A percentile compares a stretch with the other conserved stretches of the same genome.
phyloP scores from a whole-genome alignment of 495 filamentous ascomycete species.

The Trichoderma reesei region DNA sequence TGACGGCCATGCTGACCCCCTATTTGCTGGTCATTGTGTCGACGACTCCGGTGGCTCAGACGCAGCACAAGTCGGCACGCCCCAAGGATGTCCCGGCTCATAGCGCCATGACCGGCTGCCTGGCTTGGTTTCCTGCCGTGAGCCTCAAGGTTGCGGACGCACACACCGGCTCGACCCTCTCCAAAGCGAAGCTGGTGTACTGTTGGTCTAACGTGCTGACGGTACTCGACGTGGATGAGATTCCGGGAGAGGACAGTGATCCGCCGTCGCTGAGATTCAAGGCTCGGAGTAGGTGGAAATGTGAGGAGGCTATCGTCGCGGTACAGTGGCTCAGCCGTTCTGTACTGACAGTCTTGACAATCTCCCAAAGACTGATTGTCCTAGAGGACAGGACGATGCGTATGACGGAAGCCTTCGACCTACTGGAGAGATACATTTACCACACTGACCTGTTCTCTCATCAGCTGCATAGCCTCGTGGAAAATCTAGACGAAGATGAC shows the following conservation, averaged over 20 bases:
- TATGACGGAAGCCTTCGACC: conserved; percentile 87
- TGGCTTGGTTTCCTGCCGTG: conserved; percentile 96
- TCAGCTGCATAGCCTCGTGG: conserved; percentile 74
- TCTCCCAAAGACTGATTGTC: conserved; percentile 86
- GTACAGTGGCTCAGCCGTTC: conserved; percentile 96
- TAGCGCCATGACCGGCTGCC: conserved; percentile 80
- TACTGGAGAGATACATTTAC: conserved; percentile 85
- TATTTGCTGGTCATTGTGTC: conserved; percentile 95
- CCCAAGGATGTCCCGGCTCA: conserved; percentile 86
- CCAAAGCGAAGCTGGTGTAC: conserved; percentile 84
- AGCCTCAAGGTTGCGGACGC: conserved; percentile 70
- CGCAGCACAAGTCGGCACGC: conserved; percentile 82
- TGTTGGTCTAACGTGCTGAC: conserved; percentile 97
- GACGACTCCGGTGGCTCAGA: conserved; percentile 89
- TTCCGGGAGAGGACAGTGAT: conserved; percentile 53
- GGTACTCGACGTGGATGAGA: conserved; percentile 74
- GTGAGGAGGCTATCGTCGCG: conserved; percentile 90
- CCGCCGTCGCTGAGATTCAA: conserved; percentile 70
- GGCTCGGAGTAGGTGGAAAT: conserved; percentile 80
- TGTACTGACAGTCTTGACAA: conserved; percentile 81
- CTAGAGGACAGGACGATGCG: conserved; percentile 81
- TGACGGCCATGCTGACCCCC: conserved; percentile 93
- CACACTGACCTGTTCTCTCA: conserved; percentile 77
- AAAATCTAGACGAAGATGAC: conserved; percentile 80
- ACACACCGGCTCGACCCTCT: conserved; percentile 42